A percentile compares a stretch with the other conserved stretches of the same genome.
Conservation (phyloP, 805 yeast species). For the Candida maltosa region DNA sequence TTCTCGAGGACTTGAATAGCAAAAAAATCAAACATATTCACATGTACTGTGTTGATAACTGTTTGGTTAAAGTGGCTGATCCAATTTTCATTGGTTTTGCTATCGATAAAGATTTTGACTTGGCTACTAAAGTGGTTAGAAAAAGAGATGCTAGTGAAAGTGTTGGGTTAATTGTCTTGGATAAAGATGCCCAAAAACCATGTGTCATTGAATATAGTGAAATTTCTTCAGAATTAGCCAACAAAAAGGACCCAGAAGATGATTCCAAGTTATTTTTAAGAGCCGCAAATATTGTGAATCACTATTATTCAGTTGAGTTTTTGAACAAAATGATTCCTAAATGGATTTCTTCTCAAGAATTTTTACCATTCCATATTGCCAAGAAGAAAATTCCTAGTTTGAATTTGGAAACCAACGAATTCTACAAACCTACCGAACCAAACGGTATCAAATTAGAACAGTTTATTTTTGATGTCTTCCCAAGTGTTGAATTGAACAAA, state of each 20-base stretch:
- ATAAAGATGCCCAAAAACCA: slow-evolving; percentile 55
- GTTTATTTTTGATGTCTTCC: slow-evolving; percentile 94
- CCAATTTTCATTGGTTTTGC: slow-evolving; percentile 89
- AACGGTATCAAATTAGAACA: slow-evolving; percentile 96
- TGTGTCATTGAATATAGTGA: slow-evolving; percentile 96
- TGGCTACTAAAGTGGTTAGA: slow-evolving; percentile 93
- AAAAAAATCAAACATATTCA: slow-evolving; percentile 85
- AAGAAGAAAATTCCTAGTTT: slow-evolving; percentile 75
- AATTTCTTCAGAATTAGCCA: slow-evolving; percentile 70
- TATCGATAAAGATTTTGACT: slow-evolving; percentile 56
- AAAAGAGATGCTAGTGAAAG: slow-evolving; percentile 83
- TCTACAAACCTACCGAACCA: slow-evolving; percentile 63
- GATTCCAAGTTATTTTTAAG: slow-evolving; percentile 58
- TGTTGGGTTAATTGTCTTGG: slow-evolving; percentile 87
- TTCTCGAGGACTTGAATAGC: slow-evolving; percentile 62
- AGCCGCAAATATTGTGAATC: slow-evolving; percentile 97
- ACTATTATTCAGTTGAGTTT: slow-evolving; percentile 84
- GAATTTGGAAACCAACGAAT: slow-evolving; percentile 43
- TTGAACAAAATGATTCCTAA: slow-evolving; percentile 54
- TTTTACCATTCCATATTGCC: slow-evolving; percentile 93
- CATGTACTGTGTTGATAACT: slow-evolving; percentile 96
- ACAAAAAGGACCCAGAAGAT: slow-evolving; percentile 57
- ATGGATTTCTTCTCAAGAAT: slow-evolving; percentile 66
- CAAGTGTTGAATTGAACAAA: slow-evolving; percentile 60
- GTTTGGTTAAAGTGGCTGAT: slow-evolving; percentile 88